Evolutionary conservation across 768 basidiomycete species (phyloP).

Genomic region (Rhodotorula taiwanensis): DNA sequence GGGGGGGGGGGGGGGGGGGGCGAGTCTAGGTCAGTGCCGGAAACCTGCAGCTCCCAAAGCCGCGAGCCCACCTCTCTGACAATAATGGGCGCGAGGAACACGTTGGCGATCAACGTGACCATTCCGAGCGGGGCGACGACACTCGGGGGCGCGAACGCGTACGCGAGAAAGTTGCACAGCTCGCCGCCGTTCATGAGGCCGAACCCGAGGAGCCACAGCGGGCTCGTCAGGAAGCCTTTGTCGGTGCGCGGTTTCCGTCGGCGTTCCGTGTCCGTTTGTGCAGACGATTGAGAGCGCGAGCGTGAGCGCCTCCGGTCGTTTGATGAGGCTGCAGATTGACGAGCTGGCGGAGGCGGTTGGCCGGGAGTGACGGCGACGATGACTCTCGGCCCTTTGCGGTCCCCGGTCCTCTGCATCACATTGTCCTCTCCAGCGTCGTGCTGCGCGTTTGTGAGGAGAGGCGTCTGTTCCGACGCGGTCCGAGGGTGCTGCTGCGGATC

Average conservation of each 20-base stretch:
- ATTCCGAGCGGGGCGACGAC: slow-evolving; percentile 58
- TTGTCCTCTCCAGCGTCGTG: not conserved
- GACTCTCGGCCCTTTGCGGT: too few relatives aligned
- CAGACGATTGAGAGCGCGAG: too few relatives aligned
- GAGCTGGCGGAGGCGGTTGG: too few relatives aligned
- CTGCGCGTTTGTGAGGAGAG: not conserved
- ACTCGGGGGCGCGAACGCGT: slow-evolving; percentile 49
- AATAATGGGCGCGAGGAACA: slow-evolving; percentile 81
- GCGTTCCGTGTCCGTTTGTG: too few relatives aligned
- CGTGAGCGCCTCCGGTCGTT: too few relatives aligned
- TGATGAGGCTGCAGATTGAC: too few relatives aligned
- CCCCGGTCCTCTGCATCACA: too few relatives aligned
- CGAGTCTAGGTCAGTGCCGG: too few relatives aligned
- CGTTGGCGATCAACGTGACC: slow-evolving; percentile 62
- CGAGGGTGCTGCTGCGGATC: not conserved
- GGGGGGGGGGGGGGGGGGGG: not conserved
- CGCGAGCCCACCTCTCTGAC: slow-evolving; percentile 50
- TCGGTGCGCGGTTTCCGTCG: slow-evolving; percentile 11
- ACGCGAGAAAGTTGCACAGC: slow-evolving; percentile 64
- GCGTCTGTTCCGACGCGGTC: not conserved
- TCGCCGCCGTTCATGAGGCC: slow-evolving; percentile 86
- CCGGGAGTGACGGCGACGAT: too few relatives aligned
- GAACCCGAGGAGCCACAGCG: slow-evolving; percentile 73
- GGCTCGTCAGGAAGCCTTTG: slow-evolving; percentile 25
- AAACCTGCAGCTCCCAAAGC: too few relatives aligned